Evolutionary conservation across 2,329 filamentous ascomycete genomes (phyloP).

Genomic region (Cercospora sp.): DNA sequence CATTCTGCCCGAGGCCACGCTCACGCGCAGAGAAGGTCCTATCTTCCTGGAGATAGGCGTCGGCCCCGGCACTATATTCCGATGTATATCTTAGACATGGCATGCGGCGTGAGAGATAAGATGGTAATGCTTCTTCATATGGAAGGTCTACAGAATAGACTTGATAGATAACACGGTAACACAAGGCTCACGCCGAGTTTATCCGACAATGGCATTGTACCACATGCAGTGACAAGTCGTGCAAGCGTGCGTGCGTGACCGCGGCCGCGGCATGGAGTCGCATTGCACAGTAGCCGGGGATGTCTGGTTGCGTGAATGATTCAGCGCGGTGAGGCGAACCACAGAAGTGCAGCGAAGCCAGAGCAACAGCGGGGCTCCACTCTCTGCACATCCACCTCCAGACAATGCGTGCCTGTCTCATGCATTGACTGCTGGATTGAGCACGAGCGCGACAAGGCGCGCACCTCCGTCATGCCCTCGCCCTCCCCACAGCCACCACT

Average conservation of each 20-base stretch:
- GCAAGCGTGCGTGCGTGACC: neutral
- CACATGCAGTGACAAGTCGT: neutral
- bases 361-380: slow-evolving; percentile 3
- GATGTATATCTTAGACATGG: neutral
- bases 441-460: slow-evolving; percentile 7
- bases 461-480: slow-evolving; percentile 9
- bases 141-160: neutral
- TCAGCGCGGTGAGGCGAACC: neutral
- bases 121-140: neutral
- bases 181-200: slow-evolving; percentile 6
- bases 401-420: neutral
- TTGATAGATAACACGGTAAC: slow-evolving; percentile 1
- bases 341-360: neutral
- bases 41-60: neutral
- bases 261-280: neutral
- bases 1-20: neutral
- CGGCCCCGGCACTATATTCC: neutral
- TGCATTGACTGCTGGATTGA: slow-evolving; percentile 3
- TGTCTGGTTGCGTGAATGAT: neutral
- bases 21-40: neutral
- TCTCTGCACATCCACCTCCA: neutral
- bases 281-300: neutral
- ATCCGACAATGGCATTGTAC: slow-evolving; percentile 8
- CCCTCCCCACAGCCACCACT: slow-evolving; percentile 1
- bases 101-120: neutral